Percentiles rank a stretch among this genome's conserved stretches.
phyloP scores from a whole-genome alignment of 768 basidiomycete species.

The Melanogaster broomeanus region DNA sequence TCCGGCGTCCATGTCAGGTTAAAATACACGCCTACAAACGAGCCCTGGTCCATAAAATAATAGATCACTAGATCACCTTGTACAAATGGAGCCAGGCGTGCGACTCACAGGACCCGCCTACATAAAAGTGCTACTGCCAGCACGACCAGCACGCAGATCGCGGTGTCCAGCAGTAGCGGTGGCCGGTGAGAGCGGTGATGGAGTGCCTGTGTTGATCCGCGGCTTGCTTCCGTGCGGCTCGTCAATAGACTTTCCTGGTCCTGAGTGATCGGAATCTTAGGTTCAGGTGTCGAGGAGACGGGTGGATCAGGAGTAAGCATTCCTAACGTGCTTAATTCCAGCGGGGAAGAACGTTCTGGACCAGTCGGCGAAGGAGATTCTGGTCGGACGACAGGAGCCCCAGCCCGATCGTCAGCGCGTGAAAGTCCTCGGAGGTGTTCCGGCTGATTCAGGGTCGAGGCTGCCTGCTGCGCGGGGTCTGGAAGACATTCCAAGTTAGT shows the following conservation, averaged over 20 bases:
- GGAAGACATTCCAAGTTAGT: constrained; percentile 72
- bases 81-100: constrained; percentile 11
- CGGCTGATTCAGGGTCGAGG: constrained; percentile 14
- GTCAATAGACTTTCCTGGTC: constrained; percentile 10
- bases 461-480: constrained; percentile 45
- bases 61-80: constrained; percentile 22
- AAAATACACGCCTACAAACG: constrained; percentile 21
- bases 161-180: constrained; percentile 69
- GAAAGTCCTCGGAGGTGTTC: constrained; percentile 25
- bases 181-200: constrained; percentile 38
- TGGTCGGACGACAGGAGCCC: constrained; percentile 17
- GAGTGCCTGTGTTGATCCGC: constrained; percentile 14
- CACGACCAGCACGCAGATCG: constrained; percentile 72
- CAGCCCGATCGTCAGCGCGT: constrained; percentile 10
- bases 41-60: constrained; percentile 13
- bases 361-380: constrained; percentile 12
- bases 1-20: constrained; percentile 5
- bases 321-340: constrained; percentile 8
- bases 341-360: constrained; percentile 18
- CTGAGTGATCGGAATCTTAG: constrained; percentile 7
- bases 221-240: constrained; percentile 14
- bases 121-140: constrained; percentile 69
- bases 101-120: constrained; percentile 50
- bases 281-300: constrained; percentile 14
- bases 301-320: constrained; percentile 17